Percentiles rank a stretch among this genome's conserved stretches.
phyloP scores from a whole-genome alignment of 2,329 filamentous ascomycete genomes.

The Phaeoacremonium minimum region DNA sequence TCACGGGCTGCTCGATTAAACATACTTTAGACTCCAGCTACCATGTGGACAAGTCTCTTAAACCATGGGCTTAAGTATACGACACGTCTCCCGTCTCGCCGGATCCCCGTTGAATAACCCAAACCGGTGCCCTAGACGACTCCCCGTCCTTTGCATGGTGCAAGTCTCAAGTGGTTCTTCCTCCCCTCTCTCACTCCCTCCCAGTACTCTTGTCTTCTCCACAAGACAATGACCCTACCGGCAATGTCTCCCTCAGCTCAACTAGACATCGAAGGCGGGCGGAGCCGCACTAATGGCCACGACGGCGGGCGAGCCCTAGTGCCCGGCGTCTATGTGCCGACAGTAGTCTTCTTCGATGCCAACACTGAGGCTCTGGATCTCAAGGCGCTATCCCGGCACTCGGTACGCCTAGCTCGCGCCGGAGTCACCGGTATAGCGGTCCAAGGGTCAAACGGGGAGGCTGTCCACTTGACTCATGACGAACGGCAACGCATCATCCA shows the following conservation, averaged over 20 bases:
- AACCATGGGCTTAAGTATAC: too few species aligned
- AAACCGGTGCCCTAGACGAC: too few species aligned
- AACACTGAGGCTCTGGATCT: slow-evolving; percentile 45
- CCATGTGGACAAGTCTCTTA: too few species aligned
- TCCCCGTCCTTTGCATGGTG: too few species aligned
- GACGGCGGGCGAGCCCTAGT: not conserved
- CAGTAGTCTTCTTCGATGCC: slow-evolving; percentile 50
- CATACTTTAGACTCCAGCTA: too few species aligned
- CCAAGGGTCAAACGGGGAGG: slow-evolving; percentile 65
- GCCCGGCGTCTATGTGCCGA: slow-evolving; percentile 48
- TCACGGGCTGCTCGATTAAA: too few species aligned
- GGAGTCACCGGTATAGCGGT: slow-evolving; percentile 59
- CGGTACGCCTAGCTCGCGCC: slow-evolving; percentile 52
- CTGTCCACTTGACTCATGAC: slow-evolving; percentile 57
- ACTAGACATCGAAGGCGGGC: too few species aligned
- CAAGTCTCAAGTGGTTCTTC: too few species aligned
- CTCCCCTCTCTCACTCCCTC: not conserved
- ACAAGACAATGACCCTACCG: not conserved
- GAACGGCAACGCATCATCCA: slow-evolving; percentile 54
- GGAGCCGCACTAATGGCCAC: too few species aligned
- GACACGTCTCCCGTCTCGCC: too few species aligned
- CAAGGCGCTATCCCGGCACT: slow-evolving; percentile 40
- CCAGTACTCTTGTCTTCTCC: not conserved
- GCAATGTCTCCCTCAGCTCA: too few species aligned
- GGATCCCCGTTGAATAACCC: too few species aligned